Base-by-base conservation (phyloP, 768 basidiomycete species). In the Mycena albidolilacea region DNA sequence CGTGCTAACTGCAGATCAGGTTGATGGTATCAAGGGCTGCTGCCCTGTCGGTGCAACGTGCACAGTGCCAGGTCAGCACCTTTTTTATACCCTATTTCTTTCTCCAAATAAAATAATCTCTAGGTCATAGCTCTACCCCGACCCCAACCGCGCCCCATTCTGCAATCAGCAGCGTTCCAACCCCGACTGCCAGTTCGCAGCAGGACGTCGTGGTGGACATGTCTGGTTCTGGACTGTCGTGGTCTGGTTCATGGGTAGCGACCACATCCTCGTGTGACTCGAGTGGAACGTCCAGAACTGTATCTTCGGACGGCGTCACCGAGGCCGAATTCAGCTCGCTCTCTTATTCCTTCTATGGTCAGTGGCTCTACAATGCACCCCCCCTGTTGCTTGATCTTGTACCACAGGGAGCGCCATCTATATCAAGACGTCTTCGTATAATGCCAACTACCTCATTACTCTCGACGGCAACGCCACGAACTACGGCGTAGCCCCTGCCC, bases 331-430 rank as follows among this genome's bases (percentile, higher is more conserved):
- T 44, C 38, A 59, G 63, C 55, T 43, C 41, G 4, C 14, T 64
- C 8, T 43, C 63, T 21, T 71, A 64, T 23, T 23, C 37, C 10
- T 71, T 71, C 57, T 14, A 10, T 17, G 70, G 70, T 71, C 10
- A 7, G 58, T 39, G 10, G 30, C 7, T n/a, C 35, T 57, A 11
- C 30, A 57, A 58, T 38, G 6, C 41, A 2, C 19, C 43, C 19
- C 19, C 19, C 23, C 54, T 43, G 1, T 1, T 57, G 39, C 14
- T 39, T n/a, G 19, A 44, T 0, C 46, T 15, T 54, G 10, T 5
- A 43, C 14, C 37, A 17, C 62, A 71, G 70, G 70, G 21, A 55
- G 21, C 38, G 70, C 70, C 9, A 58, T 71, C 21, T 71, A 58
- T 23, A 7, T 71, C 3, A 71, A 39, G 50, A 30, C 52, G 1